Percentiles rank a stretch among this genome's conserved stretches.
phyloP scores from a whole-genome alignment of 2,329 filamentous ascomycete species.

The Alternaria burnsii region DNA sequence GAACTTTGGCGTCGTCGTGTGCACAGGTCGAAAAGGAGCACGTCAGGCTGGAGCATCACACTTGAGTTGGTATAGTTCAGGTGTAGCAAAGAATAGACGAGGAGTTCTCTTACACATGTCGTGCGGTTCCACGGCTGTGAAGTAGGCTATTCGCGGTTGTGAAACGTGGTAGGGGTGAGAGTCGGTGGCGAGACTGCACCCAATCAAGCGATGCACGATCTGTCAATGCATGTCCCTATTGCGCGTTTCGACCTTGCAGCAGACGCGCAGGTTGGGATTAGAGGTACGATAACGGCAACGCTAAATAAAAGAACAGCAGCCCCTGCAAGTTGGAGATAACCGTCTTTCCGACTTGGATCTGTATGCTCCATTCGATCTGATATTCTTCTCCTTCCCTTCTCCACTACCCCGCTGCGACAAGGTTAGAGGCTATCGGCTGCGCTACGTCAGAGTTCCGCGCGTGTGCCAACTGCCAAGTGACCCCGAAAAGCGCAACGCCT shows the following conservation, averaged over 20 bases:
- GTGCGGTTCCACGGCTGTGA: background rate
- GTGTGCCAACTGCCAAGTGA: slow-evolving; percentile 13
- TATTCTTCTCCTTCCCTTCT: slow-evolving; percentile 1
- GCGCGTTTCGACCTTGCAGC: slow-evolving; percentile 31
- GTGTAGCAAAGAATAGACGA: background rate
- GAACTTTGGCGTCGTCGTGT: slow-evolving; percentile 2
- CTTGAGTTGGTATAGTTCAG: background rate
- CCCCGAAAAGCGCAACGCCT: slow-evolving; percentile 23
- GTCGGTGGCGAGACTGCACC: slow-evolving; percentile 34
- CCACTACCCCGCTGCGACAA: slow-evolving; percentile 14
- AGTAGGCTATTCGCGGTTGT: slow-evolving; percentile 7
- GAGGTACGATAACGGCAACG: slow-evolving; percentile 30
- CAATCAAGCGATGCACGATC: slow-evolving; percentile 40
- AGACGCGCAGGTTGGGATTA: slow-evolving; percentile 28
- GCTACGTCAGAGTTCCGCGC: slow-evolving; percentile 32
- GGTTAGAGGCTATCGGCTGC: slow-evolving; percentile 27
- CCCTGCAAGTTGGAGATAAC: slow-evolving; percentile 11
- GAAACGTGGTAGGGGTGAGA: slow-evolving; percentile 26
- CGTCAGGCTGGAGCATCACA: slow-evolving; percentile 1
- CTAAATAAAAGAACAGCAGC: slow-evolving; percentile 24
- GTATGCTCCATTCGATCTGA: background rate
- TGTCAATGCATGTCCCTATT: slow-evolving; percentile 33
- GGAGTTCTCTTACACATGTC: slow-evolving; percentile 6
- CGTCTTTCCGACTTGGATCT: background rate
- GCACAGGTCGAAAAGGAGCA: background rate